Conservation (phyloP, 176 grass and related monocot genomes). For the Musa beccarii region DNA sequence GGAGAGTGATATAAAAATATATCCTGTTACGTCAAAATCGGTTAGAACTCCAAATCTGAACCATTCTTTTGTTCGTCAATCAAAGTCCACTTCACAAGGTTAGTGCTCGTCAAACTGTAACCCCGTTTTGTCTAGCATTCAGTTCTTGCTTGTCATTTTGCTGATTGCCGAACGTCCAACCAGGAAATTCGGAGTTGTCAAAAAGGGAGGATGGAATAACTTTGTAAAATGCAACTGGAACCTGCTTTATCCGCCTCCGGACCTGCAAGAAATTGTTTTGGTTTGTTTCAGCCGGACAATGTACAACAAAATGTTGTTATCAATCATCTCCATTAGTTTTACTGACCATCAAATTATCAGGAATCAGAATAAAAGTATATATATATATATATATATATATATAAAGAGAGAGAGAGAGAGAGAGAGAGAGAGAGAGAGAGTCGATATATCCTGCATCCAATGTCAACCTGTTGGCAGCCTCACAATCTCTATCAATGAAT, state of each 20-base stretch:
- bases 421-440: too few species aligned
- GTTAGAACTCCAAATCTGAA: too few species aligned
- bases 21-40: too few species aligned
- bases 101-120: neutral
- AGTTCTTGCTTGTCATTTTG: constrained; percentile 17
- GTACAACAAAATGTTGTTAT: neutral
- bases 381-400: too few species aligned
- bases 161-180: constrained; percentile 49
- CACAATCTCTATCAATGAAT: too few species aligned
- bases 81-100: too few species aligned
- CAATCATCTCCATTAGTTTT: neutral
- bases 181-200: constrained; percentile 68
- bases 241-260: constrained; percentile 79
- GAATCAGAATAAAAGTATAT: too few species aligned
- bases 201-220: constrained; percentile 58
- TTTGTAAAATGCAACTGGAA: constrained; percentile 89
- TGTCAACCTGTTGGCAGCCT: too few species aligned
- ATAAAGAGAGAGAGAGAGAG: too few species aligned
- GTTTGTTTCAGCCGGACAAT: neutral
- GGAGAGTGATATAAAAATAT: too few species aligned
- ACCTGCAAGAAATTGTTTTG: constrained; percentile 43
- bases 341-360: neutral
- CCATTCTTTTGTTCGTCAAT: too few species aligned
- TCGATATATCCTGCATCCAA: too few species aligned
- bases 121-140: constrained; percentile 17